Evolutionary conservation across 179 eudicot species (phyloP), one percentile per base, ranked within the genome.

Genomic region (Drosera spatulata): DNA sequence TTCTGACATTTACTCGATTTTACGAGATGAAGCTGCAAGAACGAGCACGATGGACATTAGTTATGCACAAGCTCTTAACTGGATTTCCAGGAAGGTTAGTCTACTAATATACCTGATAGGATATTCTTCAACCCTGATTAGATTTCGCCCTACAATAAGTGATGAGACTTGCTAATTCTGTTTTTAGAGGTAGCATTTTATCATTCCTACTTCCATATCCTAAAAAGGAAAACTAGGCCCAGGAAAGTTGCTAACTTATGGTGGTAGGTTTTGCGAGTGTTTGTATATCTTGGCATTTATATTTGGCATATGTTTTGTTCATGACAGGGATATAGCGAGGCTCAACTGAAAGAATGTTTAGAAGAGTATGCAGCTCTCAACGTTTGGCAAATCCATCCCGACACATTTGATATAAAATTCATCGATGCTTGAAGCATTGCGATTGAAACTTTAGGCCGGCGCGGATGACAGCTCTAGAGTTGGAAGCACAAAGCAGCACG

Each of bases 331-430:
- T 91, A 91, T 74, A 91, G 89, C 39, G 98, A 91, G 71, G 96
- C 96, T 55, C 96, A 91, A 70, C 62, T 91, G 66, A 91, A 91
- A 70, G 90, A 91, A 77, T 88, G 96, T 66, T 63, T 91, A 55
- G 98, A 91, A 76, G 98, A 91, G 73, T 91, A 91, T 22, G 98
- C 98, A 55, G 89, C 95, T 56, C 68, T 91, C 57, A 91, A 91
- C 45, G 98, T 91, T 71, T 91, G 98, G 98, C 98, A 88, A 74
- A 91, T 91, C 69, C 96, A 91, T 81, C 98, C 98, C 55, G 80
- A 79, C 69, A 86, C 95, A 39, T 91, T 88, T 2, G 95, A 91
- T 48, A 88, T 91, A 64, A 79, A 93, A 10, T 91, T 91, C 62
- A 91, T 91, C 14, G 98, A 91, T 76, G 91, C 82, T 39, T 88